Base-by-base conservation (phyloP, 495 filamentous ascomycete genomes). In the Talaromyces wortmannii region DNA sequence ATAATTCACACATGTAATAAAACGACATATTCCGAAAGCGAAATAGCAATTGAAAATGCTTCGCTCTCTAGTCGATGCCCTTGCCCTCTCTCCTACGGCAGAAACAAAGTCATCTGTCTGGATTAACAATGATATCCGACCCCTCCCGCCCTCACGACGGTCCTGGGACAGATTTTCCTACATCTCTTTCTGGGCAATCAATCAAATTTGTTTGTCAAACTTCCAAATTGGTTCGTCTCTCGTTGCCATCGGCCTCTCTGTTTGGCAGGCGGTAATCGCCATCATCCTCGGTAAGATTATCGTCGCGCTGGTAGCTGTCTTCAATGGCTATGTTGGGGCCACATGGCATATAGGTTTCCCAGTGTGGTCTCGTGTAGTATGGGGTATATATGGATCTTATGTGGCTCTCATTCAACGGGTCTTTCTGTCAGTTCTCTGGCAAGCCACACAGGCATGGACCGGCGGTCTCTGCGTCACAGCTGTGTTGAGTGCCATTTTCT, bases 51-150 rank as follows among this genome's bases (percentile, higher is more conserved):
- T 40, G 2, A 40, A 40, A 40, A 40, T 40, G 36, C 36, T 40
- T 2, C 36, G 36, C 13, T 40, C 36, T 13, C 36, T 40, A 40
- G 36, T 40, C 36, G 36, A 40, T 13, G 5, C 36, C 8, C 36
- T 40, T 10, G 36, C 36, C 36, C 8, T 40, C 36, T 40, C 36
- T 40, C 36, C 36, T 1, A 40, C 36, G 36, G 36, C 36, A 40
- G 36, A 40, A 40, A 40, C 36, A 40, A 40, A 40, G 36, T 40
- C 36, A 40, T 40, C 36, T 5, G 36, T 40, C 36, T 63, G 52
- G 59, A 65, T 61, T 55, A 63, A 59, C 45, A 57, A 57, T 52
- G 67, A 71, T 53, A 55, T 71, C 8, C 63, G 67, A 31, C 67
- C 67, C 29, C 58, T 71, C 18, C 67, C 67, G n/a, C 64, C 67